These are phyloP conservation scores for Oryza glaberrima DNA, from an alignment of 176 grass and related monocot species.

Conservation along the genomic window DNA sequence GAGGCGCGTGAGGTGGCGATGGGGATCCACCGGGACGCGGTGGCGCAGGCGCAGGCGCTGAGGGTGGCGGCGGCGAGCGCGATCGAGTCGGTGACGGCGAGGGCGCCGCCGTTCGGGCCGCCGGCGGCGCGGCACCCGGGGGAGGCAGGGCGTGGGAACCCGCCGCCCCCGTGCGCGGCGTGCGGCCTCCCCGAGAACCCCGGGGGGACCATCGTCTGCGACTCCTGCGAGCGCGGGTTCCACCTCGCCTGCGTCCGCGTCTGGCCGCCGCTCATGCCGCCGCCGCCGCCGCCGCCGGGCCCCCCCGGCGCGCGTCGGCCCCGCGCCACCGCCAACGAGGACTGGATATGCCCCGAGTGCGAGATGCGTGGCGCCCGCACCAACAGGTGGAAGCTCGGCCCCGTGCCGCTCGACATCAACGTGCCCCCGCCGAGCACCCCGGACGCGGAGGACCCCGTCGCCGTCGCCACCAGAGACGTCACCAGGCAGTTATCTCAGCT, in stretches of 20 bases:
- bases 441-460: constrained; percentile 45
- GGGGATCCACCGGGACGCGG: constrained; percentile 34
- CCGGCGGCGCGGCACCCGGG: constrained; percentile 49
- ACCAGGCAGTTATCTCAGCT: constrained; percentile 57
- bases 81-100: not conserved
- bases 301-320: constrained; percentile 53
- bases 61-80: not conserved
- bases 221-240: constrained; percentile 92
- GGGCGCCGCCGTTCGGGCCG: not conserved
- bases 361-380: constrained; percentile 63
- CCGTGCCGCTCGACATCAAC: constrained; percentile 80
- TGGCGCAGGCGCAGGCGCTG: not conserved
- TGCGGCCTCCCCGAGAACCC: constrained; percentile 60
- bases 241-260: constrained; percentile 66
- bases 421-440: constrained; percentile 46
- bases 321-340: constrained; percentile 49
- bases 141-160: constrained; percentile 56
- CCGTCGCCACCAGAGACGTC: constrained; percentile 14
- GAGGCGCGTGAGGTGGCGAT: constrained; percentile 58
- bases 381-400: constrained; percentile 68
- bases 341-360: constrained; percentile 87
- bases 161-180: constrained; percentile 45
- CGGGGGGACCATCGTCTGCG: constrained; percentile 66
- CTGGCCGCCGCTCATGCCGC: constrained; percentile 46
- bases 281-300: not conserved